Conservation (phyloP, 1,284 basidiomycete genomes). For the Rhodotorula sp. region DNA sequence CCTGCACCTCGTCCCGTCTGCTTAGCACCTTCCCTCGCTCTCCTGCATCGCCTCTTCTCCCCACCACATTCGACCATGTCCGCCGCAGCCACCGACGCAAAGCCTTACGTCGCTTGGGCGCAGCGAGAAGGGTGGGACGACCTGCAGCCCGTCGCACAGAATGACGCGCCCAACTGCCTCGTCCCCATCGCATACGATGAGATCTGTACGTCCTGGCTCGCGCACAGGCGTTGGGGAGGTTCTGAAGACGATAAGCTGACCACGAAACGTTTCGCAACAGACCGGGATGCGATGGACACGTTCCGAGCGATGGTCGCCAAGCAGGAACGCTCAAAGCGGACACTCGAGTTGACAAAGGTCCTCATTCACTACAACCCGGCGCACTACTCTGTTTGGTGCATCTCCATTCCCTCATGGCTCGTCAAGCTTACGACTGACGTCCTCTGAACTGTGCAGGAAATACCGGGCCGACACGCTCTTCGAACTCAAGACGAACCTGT, state of each 20-base stretch:
- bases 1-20: not conserved
- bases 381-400: slow-evolving; percentile 89
- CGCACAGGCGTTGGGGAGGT: no score
- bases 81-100: not conserved
- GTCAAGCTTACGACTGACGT: not conserved
- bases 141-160: slow-evolving; percentile 73
- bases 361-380: slow-evolving; percentile 85
- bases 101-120: slow-evolving; percentile 55
- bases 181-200: slow-evolving; percentile 83
- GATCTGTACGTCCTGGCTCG: slow-evolving; percentile 63
- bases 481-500: slow-evolving; percentile 62
- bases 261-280: slow-evolving; percentile 51
- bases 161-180: slow-evolving; percentile 70
- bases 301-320: slow-evolving; percentile 76
- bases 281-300: slow-evolving; percentile 86
- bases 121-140: slow-evolving; percentile 73
- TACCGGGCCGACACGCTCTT: slow-evolving; percentile 83
- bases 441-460: slow-evolving; percentile 62
- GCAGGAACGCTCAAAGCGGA: slow-evolving; percentile 73
- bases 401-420: not conserved
- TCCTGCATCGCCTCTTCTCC: not conserved
- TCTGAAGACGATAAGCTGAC: not conserved
- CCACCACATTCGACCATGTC: not conserved
- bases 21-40: not conserved
- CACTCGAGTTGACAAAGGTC: slow-evolving; percentile 76